Percentiles rank a stretch among this genome's conserved stretches.
Evolutionary conservation across 176 grass and related monocot species (phyloP).

Genomic region (Cenchrus americanus): DNA sequence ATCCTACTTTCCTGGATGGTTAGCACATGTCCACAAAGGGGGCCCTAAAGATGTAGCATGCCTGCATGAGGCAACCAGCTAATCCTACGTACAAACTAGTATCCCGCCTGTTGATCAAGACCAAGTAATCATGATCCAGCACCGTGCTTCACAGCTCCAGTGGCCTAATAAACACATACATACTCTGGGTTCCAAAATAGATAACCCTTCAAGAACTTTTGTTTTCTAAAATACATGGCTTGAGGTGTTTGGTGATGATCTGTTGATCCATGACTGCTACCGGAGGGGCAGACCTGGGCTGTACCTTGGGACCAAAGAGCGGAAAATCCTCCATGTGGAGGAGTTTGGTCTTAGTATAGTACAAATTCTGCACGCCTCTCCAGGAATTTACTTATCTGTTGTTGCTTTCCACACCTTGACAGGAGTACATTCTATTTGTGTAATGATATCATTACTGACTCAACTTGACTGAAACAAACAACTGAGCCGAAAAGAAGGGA

Average conservation of each 20-base stretch:
- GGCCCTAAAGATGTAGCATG: not conserved
- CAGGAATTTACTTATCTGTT: not conserved
- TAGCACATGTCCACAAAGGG: not conserved
- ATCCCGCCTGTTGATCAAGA: not conserved
- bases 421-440: not conserved
- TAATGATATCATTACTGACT: not conserved
- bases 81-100: not conserved
- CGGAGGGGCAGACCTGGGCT: not conserved
- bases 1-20: not conserved
- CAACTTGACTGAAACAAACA: not conserved
- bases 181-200: too few relatives aligned
- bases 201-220: not conserved
- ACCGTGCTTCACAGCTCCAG: too few relatives aligned
- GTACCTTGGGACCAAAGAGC: not conserved
- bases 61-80: not conserved
- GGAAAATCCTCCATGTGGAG: not conserved
- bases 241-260: not conserved
- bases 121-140: not conserved
- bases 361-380: not conserved
- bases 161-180: too few relatives aligned
- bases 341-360: not conserved
- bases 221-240: not conserved
- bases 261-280: not conserved
- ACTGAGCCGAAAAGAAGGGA: slow-evolving; percentile 22
- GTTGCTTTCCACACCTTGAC: not conserved